Evolutionary conservation across 495 filamentous ascomycete genomes (phyloP), one percentile per base, ranked within the genome.

Genomic region (Cryomyces minteri): DNA sequence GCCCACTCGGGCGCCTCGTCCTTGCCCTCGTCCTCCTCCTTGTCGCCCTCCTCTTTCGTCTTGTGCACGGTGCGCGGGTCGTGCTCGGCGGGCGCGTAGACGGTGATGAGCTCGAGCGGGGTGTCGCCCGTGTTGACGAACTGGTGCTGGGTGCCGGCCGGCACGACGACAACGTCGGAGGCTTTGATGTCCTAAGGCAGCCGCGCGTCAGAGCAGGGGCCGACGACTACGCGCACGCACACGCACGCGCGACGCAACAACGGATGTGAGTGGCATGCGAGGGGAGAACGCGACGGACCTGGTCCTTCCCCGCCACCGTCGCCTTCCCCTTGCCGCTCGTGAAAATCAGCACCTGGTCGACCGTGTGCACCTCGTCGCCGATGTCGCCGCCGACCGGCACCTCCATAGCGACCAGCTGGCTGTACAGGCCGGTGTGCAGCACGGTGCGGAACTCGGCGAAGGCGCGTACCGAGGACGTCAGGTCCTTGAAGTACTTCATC

Each of bases 321-420:
- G 74, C 74, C 40, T 65, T 67, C 7, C 69, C 73, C 28, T 46
- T 60, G 14, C 76, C 76, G 12, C 66, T 69, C 1, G 72, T 80
- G 55, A 79, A 79, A 41, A 73, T 71, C n/a, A 80, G 63, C 41
- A 72, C 67, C 49, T 79, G 76, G 51, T 79, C 75, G 34, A 79
- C 74, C 0, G 68, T 73, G 54, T 66, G 64, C 25, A 65, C 63
- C 63, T 79, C 75, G 43, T 80, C 74, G 4, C 76, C 76, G 54
- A 80, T 78, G 41, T 79, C 76, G 10, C 74, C 75, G 10, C 69
- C 70, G 1, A 76, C 69, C 2, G 74, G 73, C 5, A 80, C 64
- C 36, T 73, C 76, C 75, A 79, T 79, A 5, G 73, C 58, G 1
- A 79, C 75, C 10, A 78, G 57, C 59, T 79, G 77, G 29, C 66